Evolutionary conservation across 192 early-diverging fungal species (phyloP).

Genomic region (Coemansia sp.): DNA sequence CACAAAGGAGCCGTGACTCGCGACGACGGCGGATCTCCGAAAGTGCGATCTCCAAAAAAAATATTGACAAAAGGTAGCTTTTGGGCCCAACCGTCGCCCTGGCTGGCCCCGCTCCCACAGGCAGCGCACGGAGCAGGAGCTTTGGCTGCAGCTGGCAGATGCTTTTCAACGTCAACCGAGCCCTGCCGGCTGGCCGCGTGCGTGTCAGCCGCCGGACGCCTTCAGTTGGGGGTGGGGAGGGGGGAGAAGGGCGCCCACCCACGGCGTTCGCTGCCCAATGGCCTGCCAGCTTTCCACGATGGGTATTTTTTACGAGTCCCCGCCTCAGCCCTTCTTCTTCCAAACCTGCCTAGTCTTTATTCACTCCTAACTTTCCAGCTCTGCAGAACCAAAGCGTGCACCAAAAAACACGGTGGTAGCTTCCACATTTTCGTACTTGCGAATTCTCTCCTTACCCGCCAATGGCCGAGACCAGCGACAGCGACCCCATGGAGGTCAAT

Average conservation of each 20-base stretch:
- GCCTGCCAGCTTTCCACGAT: neutral
- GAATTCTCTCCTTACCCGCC: neutral
- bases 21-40: slow-evolving; percentile 3
- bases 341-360: neutral
- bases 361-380: neutral
- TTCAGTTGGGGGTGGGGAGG: no score
- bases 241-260: neutral
- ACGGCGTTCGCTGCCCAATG: slow-evolving; percentile 2
- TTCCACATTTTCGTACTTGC: neutral
- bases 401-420: neutral
- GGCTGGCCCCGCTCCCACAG: neutral
- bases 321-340: neutral
- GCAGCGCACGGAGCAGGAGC: neutral
- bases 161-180: neutral
- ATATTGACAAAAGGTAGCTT: neutral
- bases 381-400: neutral
- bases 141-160: neutral
- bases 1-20: neutral
- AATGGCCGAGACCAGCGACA: slow-evolving; percentile 48
- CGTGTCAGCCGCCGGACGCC: neutral
- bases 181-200: neutral
- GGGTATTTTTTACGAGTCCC: neutral
- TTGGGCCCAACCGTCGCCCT: neutral
- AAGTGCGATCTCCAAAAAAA: neutral
- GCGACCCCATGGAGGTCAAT: slow-evolving; percentile 31